phyloP scores from a whole-genome alignment of 148 eudicot species.

The Rhododendron vialii region DNA sequence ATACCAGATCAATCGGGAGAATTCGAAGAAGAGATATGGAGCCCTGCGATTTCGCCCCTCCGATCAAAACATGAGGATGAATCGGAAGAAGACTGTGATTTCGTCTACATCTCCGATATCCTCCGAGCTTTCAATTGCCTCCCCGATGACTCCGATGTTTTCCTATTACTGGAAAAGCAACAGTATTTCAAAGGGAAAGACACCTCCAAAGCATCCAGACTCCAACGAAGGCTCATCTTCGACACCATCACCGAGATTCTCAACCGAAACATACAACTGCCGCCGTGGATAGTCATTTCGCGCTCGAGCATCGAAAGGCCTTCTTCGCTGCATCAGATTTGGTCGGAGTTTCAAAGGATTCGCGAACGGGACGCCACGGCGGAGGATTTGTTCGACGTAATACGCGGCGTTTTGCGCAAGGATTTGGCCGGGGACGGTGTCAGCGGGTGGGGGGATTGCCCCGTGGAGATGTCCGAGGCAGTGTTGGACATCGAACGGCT shows the following conservation, averaged over 20 bases:
- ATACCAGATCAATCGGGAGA: conserved; percentile 43
- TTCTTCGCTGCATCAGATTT: conserved; percentile 33
- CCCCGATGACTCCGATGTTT: conserved; percentile 53
- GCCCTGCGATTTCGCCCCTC: conserved; percentile 40
- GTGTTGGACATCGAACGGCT: conserved; percentile 78
- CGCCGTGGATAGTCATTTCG: conserved; percentile 61
- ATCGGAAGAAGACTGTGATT: conserved; percentile 50
- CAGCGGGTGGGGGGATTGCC: conserved; percentile 64
- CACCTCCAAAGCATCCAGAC: conserved; percentile 46
- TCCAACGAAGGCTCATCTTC: conserved; percentile 53
- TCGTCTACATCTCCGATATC: conserved; percentile 63
- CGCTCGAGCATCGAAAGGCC: conserved; percentile 1
- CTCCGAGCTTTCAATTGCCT: conserved; percentile 55
- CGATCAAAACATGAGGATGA: conserved; percentile 32
- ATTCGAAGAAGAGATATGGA: conserved; percentile 70
- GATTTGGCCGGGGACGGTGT: conserved; percentile 57
- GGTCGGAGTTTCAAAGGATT: conserved; percentile 63
- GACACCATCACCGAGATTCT: conserved; percentile 48
- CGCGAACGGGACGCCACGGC: conserved; percentile 30
- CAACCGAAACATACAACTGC: conserved; percentile 40
- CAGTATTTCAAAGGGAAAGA: conserved; percentile 47
- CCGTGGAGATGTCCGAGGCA: conserved; percentile 65
- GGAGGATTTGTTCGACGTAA: conserved; percentile 59
- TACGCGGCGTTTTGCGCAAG: conserved; percentile 63
- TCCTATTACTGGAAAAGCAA: conserved; percentile 63